Evolutionary conservation across 2,329 filamentous ascomycete genomes (phyloP), one percentile per base, ranked within the genome.

Genomic region (Chaetothyriales sp.): DNA sequence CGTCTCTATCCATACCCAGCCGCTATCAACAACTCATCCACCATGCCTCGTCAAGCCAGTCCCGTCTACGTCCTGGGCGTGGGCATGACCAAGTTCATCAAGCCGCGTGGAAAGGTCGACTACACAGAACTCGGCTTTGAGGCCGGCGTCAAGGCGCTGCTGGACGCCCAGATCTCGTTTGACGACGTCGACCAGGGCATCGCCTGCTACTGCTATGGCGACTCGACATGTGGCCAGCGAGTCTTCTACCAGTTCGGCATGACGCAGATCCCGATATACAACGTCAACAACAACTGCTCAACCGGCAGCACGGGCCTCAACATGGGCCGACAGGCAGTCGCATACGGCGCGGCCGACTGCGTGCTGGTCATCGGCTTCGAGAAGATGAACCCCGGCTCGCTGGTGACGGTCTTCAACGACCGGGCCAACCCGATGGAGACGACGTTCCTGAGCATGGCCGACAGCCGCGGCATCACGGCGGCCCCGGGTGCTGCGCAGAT

Each of bases 221-320:
- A 96, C 73, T 88, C 81, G 57, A 95, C 90, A 51, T 92, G 85
- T 69, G 90, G 90, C 46, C 90, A 96, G 74, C 83, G 90, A 58
- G 89, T 96, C 63, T 95, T 96, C 71, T 96, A 96, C 72, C 90
- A 96, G 71, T 95, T 96, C 68, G 92, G 90, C 72, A 89, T 96
- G 83, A 95, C 89, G 44, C 77, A 84, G 63, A 95, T 96, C 61
- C 90, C 90, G 62, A 87, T 96, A 65, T 89, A 93, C 75, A 96
- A 96, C 64, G 87, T 95, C 64, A 96, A 95, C 78, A 96, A 96
- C 76, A 95, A 95, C 74, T 96, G 90, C 75, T 86, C 86, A 3
- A 96, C 90, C 0, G 92, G 90, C n/a, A 88, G 83, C 3, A 95
- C 90, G 0, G 92, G 90, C 7, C 72, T 96, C 52, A 81, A 82